Evolutionary conservation across 192 early-diverging fungal genomes (phyloP), one percentile per base, ranked within the genome.

Genomic region (Spinellus fusiger): DNA sequence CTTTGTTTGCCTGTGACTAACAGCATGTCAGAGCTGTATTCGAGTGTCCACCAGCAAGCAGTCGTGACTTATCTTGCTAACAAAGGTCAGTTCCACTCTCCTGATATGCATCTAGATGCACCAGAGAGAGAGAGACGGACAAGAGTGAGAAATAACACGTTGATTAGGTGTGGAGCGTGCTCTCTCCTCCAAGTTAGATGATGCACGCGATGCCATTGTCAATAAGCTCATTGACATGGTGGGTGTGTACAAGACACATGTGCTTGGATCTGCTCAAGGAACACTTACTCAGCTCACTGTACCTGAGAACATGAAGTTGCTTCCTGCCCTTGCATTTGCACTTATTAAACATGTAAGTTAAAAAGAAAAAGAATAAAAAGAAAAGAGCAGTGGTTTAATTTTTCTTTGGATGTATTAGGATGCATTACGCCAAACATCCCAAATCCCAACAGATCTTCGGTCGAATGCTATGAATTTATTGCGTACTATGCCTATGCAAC

Each of bases 151-250:
- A n/a, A n/a, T n/a, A n/a, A n/a, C n/a, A n/a, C n/a, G n/a, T n/a
- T n/a, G n/a, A n/a, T n/a, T 55, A 87, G 92, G 90, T 44, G 89
- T 94, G 10, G 95, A 98, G 58, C 82, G 93, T 29, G 86, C 83
- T 5, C 70, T 97, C 51, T 81, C 84, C 20, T 86, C 91, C 6
- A 91, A 92, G 53, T 69, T 98, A 47, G 96, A 97, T 61, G 93
- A 95, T 74, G 95, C 94, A 8, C 81, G 96, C 31, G 94, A 97
- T 56, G 93, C 93, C 0, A 78, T 98, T 60, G 81, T 86, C 40
- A 87, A 89, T 76, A 95, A 94, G 73, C 65, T 86, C 0, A 74
- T 84, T 26, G 96, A 98, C 63, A 87, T 98, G n/a, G 68, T 98
- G 28, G 86, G 82, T 20, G 89, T 90, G 5, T 97, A 94, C 80